These are phyloP conservation scores for Penicillium aurantiogriseum DNA, from an alignment of 2,329 filamentous ascomycete species.

Conservation along the genomic window DNA sequence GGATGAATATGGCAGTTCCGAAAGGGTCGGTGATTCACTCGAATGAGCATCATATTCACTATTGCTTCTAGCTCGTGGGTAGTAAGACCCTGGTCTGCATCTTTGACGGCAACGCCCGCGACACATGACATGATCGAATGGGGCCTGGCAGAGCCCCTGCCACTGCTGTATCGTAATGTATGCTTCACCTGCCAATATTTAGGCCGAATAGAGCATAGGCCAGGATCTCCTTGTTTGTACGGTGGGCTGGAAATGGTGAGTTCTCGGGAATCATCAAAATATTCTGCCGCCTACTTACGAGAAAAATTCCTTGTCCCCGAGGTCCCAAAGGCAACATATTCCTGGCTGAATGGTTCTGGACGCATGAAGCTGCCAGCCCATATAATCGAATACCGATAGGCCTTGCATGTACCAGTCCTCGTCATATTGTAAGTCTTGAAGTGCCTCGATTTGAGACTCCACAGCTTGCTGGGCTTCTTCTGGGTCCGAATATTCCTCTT, in stretches of 20 bases:
- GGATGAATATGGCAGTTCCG: too few relatives aligned
- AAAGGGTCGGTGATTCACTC: too few relatives aligned
- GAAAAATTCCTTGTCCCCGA: not conserved
- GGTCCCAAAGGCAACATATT: not conserved
- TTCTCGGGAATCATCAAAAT: not conserved
- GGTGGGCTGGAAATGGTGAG: not conserved
- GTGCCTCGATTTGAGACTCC: not conserved
- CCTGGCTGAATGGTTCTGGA: not conserved
- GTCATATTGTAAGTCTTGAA: not conserved
- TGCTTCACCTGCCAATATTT: not conserved
- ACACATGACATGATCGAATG: too few relatives aligned
- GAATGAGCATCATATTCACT: too few relatives aligned
- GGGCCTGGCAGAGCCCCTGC: not conserved
- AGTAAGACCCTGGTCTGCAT: too few relatives aligned
- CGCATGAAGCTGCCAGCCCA: not conserved
- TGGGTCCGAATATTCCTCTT: not conserved
- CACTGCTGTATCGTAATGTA: not conserved
- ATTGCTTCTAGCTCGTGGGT: too few relatives aligned
- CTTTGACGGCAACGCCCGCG: too few relatives aligned
- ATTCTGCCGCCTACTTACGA: not conserved
- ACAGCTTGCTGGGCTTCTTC: not conserved
- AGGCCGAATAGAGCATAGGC: not conserved
- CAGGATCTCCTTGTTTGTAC: not conserved
- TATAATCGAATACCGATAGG: not conserved
- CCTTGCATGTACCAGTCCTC: not conserved